Conservation (phyloP, 768 basidiomycete species). For the Serpula lacrymans region DNA sequence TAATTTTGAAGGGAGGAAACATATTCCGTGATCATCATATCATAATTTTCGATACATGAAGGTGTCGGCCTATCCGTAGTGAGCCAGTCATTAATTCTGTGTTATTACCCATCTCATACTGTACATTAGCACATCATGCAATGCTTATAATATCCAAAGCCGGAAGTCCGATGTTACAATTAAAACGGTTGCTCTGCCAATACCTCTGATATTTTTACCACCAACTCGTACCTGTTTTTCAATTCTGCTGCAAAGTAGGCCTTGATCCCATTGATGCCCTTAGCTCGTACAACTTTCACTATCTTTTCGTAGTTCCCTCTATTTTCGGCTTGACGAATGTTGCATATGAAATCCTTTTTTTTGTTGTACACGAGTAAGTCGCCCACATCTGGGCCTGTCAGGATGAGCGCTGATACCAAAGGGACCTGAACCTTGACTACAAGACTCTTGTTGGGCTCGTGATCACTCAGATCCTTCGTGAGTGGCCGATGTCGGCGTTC, state of each 20-base stretch:
- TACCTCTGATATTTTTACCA: conserved; percentile 49
- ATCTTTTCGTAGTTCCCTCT: conserved; percentile 40
- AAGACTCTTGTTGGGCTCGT: conserved; percentile 34
- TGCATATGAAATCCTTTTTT: conserved; percentile 51
- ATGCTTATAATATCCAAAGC: too few relatives aligned
- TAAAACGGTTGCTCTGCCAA: conserved; percentile 57
- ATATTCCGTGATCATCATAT: too few relatives aligned
- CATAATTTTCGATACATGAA: too few relatives aligned
- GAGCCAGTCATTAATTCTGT: too few relatives aligned
- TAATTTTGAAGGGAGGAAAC: too few relatives aligned
- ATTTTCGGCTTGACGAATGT: conserved; percentile 29
- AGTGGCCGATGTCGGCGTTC: too few relatives aligned
- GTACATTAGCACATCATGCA: too few relatives aligned
- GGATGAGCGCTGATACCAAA: conserved; percentile 10
- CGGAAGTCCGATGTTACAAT: too few relatives aligned
- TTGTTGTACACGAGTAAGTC: conserved; percentile 47
- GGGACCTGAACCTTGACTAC: conserved; percentile 57
- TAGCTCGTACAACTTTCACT: conserved; percentile 33
- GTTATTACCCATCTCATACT: too few relatives aligned
- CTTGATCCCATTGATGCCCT: conserved; percentile 42
- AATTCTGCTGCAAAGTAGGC: conserved; percentile 56
- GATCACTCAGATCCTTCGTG: too few relatives aligned
- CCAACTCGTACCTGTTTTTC: conserved; percentile 41
- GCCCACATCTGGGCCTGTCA: conserved; percentile 9
- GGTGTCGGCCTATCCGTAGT: too few relatives aligned